These are phyloP conservation scores for Lactarius indigo DNA, from an alignment of 768 basidiomycete species.

Conservation along the genomic window DNA sequence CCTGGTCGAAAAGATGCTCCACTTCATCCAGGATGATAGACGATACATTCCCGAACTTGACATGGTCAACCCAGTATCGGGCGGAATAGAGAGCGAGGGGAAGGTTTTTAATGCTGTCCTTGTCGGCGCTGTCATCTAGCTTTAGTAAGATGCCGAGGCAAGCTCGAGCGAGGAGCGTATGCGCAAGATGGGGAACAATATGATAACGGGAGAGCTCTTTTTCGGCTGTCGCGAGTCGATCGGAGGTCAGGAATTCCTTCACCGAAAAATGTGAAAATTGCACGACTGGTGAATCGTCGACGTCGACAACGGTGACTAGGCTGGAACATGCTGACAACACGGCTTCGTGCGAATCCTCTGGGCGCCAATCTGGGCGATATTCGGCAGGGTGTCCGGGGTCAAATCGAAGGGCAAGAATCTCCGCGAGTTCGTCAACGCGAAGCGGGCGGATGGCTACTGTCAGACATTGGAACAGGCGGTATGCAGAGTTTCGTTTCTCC, in stretches of 20 bases:
- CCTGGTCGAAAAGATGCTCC: background rate
- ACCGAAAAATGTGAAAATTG: background rate
- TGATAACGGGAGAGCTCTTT: background rate
- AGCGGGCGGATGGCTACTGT: background rate
- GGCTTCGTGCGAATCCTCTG: background rate
- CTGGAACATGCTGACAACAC: background rate
- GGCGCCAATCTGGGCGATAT: background rate
- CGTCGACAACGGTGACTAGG: background rate
- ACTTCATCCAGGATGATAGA: background rate
- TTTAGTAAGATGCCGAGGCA: background rate
- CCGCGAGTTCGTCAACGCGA: background rate
- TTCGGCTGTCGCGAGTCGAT: background rate
- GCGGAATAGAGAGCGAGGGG: background rate
- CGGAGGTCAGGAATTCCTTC: background rate
- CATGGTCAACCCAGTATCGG: background rate
- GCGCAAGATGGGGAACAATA: background rate
- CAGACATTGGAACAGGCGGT: background rate
- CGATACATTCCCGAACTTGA: background rate
- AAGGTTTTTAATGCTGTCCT: background rate
- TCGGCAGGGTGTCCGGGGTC: background rate
- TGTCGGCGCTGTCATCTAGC: background rate
- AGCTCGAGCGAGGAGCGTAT: background rate
- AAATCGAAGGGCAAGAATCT: background rate
- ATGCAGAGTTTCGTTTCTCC: background rate
- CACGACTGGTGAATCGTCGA: background rate